Evolutionary conservation across 2,329 filamentous ascomycete species (phyloP).

Genomic region (Elsinoe perseae): DNA sequence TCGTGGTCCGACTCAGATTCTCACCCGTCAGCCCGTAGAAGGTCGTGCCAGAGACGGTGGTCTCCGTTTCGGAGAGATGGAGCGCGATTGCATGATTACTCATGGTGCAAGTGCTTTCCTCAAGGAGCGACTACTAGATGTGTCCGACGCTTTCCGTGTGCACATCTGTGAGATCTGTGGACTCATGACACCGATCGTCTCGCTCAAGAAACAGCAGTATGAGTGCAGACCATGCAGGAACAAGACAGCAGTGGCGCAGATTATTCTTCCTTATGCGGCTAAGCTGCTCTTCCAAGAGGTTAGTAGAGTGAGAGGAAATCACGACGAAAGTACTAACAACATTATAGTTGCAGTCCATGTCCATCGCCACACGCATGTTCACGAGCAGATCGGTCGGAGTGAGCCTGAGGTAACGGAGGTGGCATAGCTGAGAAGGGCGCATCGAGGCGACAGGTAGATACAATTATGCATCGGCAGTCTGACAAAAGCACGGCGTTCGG

Average conservation of each 20-base stretch:
- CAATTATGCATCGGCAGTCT: neutral
- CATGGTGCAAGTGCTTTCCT: slow-evolving; percentile 94
- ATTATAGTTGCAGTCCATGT: neutral
- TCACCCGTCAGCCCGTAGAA: slow-evolving; percentile 94
- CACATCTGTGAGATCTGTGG: slow-evolving; percentile 98
- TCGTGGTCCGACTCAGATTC: slow-evolving; percentile 89
- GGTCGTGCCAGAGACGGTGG: slow-evolving; percentile 97
- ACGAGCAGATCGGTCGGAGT: slow-evolving; percentile 2
- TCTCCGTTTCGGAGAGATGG: slow-evolving; percentile 99
- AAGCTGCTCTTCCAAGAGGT: slow-evolving; percentile 94
- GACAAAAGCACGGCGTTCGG: slow-evolving; percentile 1
- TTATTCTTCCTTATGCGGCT: slow-evolving; percentile 94
- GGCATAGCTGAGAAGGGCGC: neutral
- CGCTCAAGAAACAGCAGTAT: slow-evolving; percentile 84
- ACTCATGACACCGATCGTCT: slow-evolving; percentile 95
- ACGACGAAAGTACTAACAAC: neutral
- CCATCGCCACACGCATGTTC: slow-evolving; percentile 2
- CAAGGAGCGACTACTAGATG: slow-evolving; percentile 94
- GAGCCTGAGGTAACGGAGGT: neutral
- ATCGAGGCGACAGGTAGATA: neutral
- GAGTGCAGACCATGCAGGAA: slow-evolving; percentile 98
- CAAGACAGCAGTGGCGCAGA: slow-evolving; percentile 96
- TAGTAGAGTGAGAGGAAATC: neutral
- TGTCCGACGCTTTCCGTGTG: slow-evolving; percentile 94
- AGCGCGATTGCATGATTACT: slow-evolving; percentile 99